Conservation (phyloP, 1,284 basidiomycete genomes). For the Ganoderma meredithae region DNA sequence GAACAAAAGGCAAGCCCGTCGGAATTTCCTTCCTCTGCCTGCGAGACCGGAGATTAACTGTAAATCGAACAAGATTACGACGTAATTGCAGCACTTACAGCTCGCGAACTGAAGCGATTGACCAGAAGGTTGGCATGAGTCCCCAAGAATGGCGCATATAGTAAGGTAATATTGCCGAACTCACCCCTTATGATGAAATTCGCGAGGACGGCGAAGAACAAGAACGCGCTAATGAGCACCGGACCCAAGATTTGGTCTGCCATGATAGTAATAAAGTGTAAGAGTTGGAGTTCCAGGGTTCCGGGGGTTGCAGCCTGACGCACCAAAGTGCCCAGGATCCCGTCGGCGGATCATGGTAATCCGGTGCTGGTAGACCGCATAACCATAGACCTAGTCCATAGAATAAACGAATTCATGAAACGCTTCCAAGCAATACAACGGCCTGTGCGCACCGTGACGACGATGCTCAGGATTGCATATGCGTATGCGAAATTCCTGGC, state of each 20-base stretch:
- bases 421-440: background rate
- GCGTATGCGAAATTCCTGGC: slow-evolving; percentile 84
- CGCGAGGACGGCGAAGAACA: slow-evolving; percentile 86
- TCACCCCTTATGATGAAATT: slow-evolving; percentile 89
- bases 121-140: slow-evolving; percentile 14
- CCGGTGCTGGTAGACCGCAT: slow-evolving; percentile 86
- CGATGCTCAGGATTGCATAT: slow-evolving; percentile 84
- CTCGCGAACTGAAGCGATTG: slow-evolving; percentile 47
- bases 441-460: slow-evolving; percentile 58
- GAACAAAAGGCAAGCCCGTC: slow-evolving; percentile 41
- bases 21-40: slow-evolving; percentile 45
- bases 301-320: slow-evolving; percentile 33
- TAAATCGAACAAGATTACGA: slow-evolving; percentile 6
- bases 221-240: slow-evolving; percentile 76
- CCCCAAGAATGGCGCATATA: background rate
- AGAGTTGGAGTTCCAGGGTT: slow-evolving; percentile 2
- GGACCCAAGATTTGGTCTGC: slow-evolving; percentile 85
- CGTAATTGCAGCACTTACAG: slow-evolving; percentile 41
- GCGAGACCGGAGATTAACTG: slow-evolving; percentile 10
- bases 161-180: slow-evolving; percentile 29
- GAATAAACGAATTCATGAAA: background rate
- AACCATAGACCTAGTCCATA: slow-evolving; percentile 78
- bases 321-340: slow-evolving; percentile 93
- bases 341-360: slow-evolving; percentile 91
- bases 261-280: slow-evolving; percentile 12